Evolutionary conservation across 1,139 yeast genomes (phyloP).

Genomic region (Meyerozyma athensensis): DNA sequence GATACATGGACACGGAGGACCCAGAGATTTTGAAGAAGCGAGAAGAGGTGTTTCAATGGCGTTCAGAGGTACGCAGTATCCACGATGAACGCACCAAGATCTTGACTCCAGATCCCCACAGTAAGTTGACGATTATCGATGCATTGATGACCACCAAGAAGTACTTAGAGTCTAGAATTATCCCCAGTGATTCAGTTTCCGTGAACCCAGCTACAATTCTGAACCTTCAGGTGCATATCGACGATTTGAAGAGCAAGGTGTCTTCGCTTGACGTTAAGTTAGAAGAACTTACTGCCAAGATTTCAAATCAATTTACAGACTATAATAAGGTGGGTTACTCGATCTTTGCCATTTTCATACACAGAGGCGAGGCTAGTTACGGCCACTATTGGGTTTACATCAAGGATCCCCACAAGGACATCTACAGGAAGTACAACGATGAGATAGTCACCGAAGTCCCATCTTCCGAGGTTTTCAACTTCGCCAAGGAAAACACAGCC

Average conservation of each 20-base stretch:
- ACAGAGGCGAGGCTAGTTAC: conserved; percentile 91
- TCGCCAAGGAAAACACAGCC: conserved; percentile 70
- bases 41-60: conserved; percentile 62
- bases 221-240: conserved; percentile 30
- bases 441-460: conserved; percentile 82
- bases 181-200: conserved; percentile 19
- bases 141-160: conserved; percentile 49
- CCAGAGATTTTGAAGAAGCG: conserved; percentile 48
- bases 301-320: conserved; percentile 55
- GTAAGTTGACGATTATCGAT: conserved; percentile 48
- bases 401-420: conserved; percentile 59
- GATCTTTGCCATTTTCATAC: conserved; percentile 88
- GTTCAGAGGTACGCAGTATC: conserved; percentile 45
- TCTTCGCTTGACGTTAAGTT: conserved; percentile 33
- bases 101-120: conserved; percentile 38
- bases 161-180: conserved; percentile 40
- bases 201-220: conserved; percentile 34
- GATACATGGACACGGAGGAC: conserved; percentile 76
- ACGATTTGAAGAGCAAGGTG: conserved; percentile 35
- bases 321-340: conserved; percentile 69
- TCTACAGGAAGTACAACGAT: conserved; percentile 89
- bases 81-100: conserved; percentile 39
- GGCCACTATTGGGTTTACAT: conserved; percentile 98
- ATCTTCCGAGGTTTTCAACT: conserved; percentile 69
- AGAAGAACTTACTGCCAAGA: conserved; percentile 37